Evolutionary conservation across 352 stramenopile species (phyloP), one percentile per base, ranked within the genome.

Genomic region (Phytopythium vexans): DNA sequence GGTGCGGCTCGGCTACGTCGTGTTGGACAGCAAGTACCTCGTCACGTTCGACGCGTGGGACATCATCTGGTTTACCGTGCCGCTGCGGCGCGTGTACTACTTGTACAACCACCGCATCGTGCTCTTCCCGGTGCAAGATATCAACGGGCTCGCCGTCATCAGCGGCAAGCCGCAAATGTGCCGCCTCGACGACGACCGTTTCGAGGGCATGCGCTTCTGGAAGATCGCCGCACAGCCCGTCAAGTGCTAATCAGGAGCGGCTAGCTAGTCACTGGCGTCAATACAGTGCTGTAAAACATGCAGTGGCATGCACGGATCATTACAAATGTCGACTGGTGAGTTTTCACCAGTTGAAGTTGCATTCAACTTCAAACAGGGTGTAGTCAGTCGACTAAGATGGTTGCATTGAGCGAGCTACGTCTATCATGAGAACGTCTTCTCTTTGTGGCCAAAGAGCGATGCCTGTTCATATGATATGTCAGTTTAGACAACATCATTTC

Each of bases 1-100:
- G 6, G 60, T 73, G 27, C 53, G 63, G 9, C 42, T 79, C 15
- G 64, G 66, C 11, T 76, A 76, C 38, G 56, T 74, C 8, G 64
- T 74, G 41, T 66, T 70, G 32, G 64, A 57, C 15, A 58, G 46
- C 16, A 36, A 45, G 9, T 66, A 62, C 44, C 49, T 76, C 42
- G 34, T 74, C 12, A 56, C 59, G 7, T 59, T 73, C 21, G 51
- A 69, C 14, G 62, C 68, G 6, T 79, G 66, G 58, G 62, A 64
- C 27, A 50, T 70, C 3, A 60, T 74, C 8, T 57, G 60, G 46
- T 60, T 57, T 2, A 62, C 59, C 4, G 43, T 45, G 15, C 32
- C 46, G 7, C 40, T 71, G 21, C 46, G 50, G 32, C 52, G 54
- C 4, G 51, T 68, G 3, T 62, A 69, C 6, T 60, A 62, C 39